Evolutionary conservation across 2,329 filamentous ascomycete genomes (phyloP), one percentile per base, ranked within the genome.

Genomic region (Cercospora canescens): DNA sequence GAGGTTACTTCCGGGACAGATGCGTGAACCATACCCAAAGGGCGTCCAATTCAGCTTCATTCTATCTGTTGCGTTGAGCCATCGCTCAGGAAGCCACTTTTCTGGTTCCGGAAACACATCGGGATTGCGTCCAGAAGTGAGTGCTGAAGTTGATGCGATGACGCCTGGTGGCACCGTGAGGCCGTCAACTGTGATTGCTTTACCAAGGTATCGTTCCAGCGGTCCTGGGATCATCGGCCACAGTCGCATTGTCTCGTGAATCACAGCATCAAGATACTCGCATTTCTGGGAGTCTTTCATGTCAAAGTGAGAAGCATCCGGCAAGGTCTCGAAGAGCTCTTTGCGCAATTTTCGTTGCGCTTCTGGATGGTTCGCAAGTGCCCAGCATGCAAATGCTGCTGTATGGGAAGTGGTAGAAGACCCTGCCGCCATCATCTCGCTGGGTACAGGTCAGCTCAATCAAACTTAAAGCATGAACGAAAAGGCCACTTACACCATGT

Each of bases 11-110:
- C 81, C 81, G n/a, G 82, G 76, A 64, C 81, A 83, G 78, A 81
- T 81, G 41, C 81, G 74, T 16, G 79, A 79, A 50, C 81, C 80
- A 70, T 78, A 80, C 50, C 81, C 80, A 71, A 83, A 82, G 3
- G 80, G 79, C 68, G 81, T 82, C 80, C 81, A 82, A 55, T 81
- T 68, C 60, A 79, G 76, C 76, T 80, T 81, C 67, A 82, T 79
- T 14, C 50, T 24, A 6, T 68, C 68, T 7, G 57, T 63, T 63
- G 55, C 71, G 6, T 76, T 74, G 65, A 75, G 71, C 80, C 73
- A 82, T 26, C 81, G 73, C 61, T 81, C 76, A 28, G 67, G 78
- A 68, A 62, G 70, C 76, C 69, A 81, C 61, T 76, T 71, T 60
- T 70, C 73, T 28, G 81, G 76, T n/a, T 74, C 65, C 30, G 79